A percentile compares a stretch with the other conserved stretches of the same genome.
Evolutionary conservation across 2,329 filamentous ascomycete genomes (phyloP).

Genomic region (Apiospora koreana): DNA sequence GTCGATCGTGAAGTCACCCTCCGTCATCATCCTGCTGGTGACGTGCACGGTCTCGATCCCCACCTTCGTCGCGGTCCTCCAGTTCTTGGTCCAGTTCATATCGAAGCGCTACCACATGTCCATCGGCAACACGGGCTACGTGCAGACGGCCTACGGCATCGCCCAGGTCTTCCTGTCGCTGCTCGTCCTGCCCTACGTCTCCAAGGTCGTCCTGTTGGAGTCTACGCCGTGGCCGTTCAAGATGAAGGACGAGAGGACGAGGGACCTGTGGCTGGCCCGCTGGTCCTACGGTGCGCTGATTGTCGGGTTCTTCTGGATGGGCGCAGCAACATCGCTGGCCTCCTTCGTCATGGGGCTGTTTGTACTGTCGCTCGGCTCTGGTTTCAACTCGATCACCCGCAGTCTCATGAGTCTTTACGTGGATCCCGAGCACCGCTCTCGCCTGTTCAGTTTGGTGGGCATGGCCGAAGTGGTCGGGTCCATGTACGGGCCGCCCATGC

Average conservation of each 20-base stretch:
- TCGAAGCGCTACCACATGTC: slow-evolving; percentile 32
- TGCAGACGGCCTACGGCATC: slow-evolving; percentile 30
- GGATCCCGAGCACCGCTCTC: slow-evolving; percentile 29
- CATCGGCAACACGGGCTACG: slow-evolving; percentile 32
- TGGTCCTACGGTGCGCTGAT: slow-evolving; percentile 27
- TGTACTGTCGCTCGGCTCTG: slow-evolving; percentile 30
- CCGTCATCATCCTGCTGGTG: slow-evolving; percentile 20
- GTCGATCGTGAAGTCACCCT: slow-evolving; percentile 17
- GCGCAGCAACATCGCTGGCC: slow-evolving; percentile 25
- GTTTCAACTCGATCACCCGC: slow-evolving; percentile 27
- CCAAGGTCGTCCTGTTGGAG: slow-evolving; percentile 21
- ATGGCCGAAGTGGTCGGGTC: slow-evolving; percentile 32
- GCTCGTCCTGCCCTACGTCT: slow-evolving; percentile 29
- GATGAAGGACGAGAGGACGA: slow-evolving; percentile 25
- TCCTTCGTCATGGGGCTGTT: slow-evolving; percentile 30
- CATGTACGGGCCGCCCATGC: slow-evolving; percentile 30
- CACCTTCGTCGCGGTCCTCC: slow-evolving; percentile 6
- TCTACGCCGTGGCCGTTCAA: slow-evolving; percentile 21
- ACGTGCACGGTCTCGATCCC: slow-evolving; percentile 15
- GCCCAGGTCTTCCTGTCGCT: slow-evolving; percentile 28
- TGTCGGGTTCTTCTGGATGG: slow-evolving; percentile 26
- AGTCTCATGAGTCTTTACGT: slow-evolving; percentile 34
- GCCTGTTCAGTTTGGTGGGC: slow-evolving; percentile 32
- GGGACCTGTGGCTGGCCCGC: slow-evolving; percentile 29
- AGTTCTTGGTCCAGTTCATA: slow-evolving; percentile 31